These are phyloP conservation scores for Paramecium sexaurelia DNA, from an alignment of 73 alveolate genomes.

Conservation along the genomic window DNA sequence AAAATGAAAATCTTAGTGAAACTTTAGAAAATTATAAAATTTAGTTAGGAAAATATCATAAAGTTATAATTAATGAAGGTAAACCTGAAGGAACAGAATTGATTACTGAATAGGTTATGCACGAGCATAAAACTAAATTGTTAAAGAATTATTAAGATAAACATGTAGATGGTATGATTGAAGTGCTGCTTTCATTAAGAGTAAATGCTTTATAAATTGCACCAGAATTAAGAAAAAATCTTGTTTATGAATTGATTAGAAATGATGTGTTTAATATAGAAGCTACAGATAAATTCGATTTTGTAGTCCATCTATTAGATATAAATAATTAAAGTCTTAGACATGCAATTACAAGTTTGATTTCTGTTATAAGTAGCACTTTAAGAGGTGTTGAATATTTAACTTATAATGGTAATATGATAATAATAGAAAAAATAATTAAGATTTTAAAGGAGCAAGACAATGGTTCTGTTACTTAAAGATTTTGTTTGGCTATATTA, in stretches of 20 bases:
- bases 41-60: conserved; percentile 96
- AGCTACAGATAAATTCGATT: conserved; percentile 75
- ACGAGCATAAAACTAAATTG: conserved; percentile 94
- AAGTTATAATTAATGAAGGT: conserved; percentile 89
- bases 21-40: conserved; percentile 92
- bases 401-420: conserved; percentile 79
- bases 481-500: conserved; percentile 96
- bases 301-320: conserved; percentile 88
- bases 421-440: conserved; percentile 85
- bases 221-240: conserved; percentile 93
- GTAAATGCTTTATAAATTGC: conserved; percentile 95
- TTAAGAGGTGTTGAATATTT: conserved; percentile 94
- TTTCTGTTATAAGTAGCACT: conserved; percentile 89
- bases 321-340: conserved; percentile 87
- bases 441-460: conserved; percentile 92
- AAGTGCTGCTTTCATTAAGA: conserved; percentile 93
- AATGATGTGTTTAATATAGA: conserved; percentile 92
- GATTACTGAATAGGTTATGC: conserved; percentile 90
- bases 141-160: conserved; percentile 88
- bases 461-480: conserved; percentile 95
- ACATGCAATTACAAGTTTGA: conserved; percentile 93
- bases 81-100: conserved; percentile 86
- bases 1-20: conserved; percentile 88
- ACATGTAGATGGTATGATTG: conserved; percentile 86
- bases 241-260: conserved; percentile 89